A percentile compares a stretch with the other conserved stretches of the same genome.
phyloP scores from a whole-genome alignment of 495 filamentous ascomycete genomes.

The Talaromyces adpressus region DNA sequence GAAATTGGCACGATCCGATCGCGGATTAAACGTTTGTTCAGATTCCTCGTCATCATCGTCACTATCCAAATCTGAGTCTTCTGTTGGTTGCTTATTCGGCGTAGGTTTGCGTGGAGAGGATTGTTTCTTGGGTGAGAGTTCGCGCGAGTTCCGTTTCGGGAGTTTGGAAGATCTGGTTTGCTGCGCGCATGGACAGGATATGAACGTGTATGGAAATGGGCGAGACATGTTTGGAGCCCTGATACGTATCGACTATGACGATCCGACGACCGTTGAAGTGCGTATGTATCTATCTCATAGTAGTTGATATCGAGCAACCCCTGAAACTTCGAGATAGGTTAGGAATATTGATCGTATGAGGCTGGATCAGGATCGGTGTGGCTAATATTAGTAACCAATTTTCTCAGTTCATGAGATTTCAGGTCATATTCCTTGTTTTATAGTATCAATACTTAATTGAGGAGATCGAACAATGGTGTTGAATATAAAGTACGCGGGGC shows the following conservation, averaged over 20 bases:
- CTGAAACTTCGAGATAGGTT: neutral
- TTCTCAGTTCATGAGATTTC: neutral
- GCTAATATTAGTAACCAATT: neutral
- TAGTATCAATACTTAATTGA: neutral
- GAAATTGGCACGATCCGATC: conserved; percentile 75
- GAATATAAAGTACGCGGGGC: neutral
- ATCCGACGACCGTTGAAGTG: neutral
- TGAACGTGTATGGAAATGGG: conserved; percentile 80
- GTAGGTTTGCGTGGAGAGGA: conserved; percentile 14
- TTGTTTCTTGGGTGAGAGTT: conserved; percentile 32
- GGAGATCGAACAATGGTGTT: neutral
- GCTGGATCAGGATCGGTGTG: neutral
- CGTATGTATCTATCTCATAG: neutral
- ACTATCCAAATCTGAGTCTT: conserved; percentile 6
- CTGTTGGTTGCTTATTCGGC: neutral
- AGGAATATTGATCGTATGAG: neutral
- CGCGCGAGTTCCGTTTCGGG: conserved; percentile 31
- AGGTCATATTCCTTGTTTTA: neutral
- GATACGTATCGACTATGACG: neutral
- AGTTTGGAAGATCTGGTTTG: conserved; percentile 31
- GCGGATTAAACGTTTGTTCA: conserved; percentile 78
- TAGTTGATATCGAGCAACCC: neutral
- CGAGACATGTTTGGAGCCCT: conserved; percentile 44
- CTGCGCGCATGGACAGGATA: conserved; percentile 86
- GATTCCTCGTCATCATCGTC: conserved; percentile 57